These are phyloP conservation scores for Saccharomycopsis fibuligera DNA, from an alignment of 805 yeast genomes.

Conservation along the genomic window DNA sequence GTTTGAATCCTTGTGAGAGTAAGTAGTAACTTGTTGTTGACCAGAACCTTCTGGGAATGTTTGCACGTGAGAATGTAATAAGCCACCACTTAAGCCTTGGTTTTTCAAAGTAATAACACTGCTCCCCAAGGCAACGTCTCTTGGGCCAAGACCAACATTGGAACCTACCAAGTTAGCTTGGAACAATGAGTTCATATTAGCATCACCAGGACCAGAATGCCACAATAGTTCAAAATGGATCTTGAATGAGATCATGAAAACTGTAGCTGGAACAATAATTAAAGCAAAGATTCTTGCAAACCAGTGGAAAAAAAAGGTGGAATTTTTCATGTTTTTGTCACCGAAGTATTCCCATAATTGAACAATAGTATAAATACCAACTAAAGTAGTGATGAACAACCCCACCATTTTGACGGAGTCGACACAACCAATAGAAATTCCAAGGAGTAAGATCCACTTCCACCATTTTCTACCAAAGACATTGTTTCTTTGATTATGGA, in stretches of 20 bases:
- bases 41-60: slow-evolving; percentile 68
- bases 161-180: slow-evolving; percentile 72
- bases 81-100: slow-evolving; percentile 69
- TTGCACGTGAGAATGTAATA: slow-evolving; percentile 71
- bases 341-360: slow-evolving; percentile 86
- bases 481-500: slow-evolving; percentile 48
- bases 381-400: slow-evolving; percentile 75
- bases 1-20: slow-evolving; percentile 67
- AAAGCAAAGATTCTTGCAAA: slow-evolving; percentile 55
- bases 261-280: slow-evolving; percentile 54
- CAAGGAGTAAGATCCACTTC: slow-evolving; percentile 84
- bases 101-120: slow-evolving; percentile 41
- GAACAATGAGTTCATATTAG: slow-evolving; percentile 71
- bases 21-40: slow-evolving; percentile 77
- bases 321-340: slow-evolving; percentile 48
- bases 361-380: slow-evolving; percentile 83
- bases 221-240: slow-evolving; percentile 68
- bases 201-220: slow-evolving; percentile 77
- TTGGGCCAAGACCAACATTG: slow-evolving; percentile 58
- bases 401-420: slow-evolving; percentile 97
- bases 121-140: slow-evolving; percentile 57
- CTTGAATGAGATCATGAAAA: slow-evolving; percentile 63
- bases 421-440: slow-evolving; percentile 81
- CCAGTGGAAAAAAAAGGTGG: slow-evolving; percentile 56
- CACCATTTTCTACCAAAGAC: slow-evolving; percentile 79